Evolutionary conservation across 2,329 filamentous ascomycete species (phyloP), one percentile per base, ranked within the genome.

Genomic region (Aspergillus intermedius): DNA sequence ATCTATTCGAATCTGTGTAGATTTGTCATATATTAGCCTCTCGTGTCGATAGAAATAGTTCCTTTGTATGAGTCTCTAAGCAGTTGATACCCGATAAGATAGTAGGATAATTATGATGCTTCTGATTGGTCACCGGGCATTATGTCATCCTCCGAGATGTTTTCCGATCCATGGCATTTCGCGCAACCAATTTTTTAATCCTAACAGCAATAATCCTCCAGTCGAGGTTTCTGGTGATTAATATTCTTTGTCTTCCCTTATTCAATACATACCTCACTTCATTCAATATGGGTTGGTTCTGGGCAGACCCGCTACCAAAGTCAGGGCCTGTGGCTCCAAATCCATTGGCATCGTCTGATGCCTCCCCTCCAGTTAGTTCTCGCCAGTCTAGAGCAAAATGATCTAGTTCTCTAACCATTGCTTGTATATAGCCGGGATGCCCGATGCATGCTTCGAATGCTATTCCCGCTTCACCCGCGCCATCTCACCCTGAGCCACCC

Each of bases 261-360:
- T 10, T 19, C 19, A 19, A 39, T 45, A n/a, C 44, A 42, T 41
- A 34, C 12, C 32, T 43, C 7, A 47, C 46, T 45, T 25, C 39
- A 22, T 45, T 48, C 51, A 61, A 58, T 49, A 86, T 86, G 83
- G 83, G 83, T 61, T 86, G 82, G 82, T 86, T 86, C 60, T 86
- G 83, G 83, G 80, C 82, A 70, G 81, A 85, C 52, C 61, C 72
- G 17, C 65, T 68, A 47, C 57, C 73, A 47, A 64, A 66, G 48
- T 52, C 66, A 42, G 60, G 61, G 50, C 64, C 70, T 54, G 55
- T 59, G 58, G 72, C 74, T 53, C 75, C 76, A 52, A 77, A 76
- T 60, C 72, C 71, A 51, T 66, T 74, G 52, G 71, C 76, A 28
- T 64, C 64, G 53, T 66, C 74, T 44, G 69, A 70, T 57, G 74